Percentiles rank a stretch among this genome's conserved stretches.
phyloP scores from a whole-genome alignment of 352 stramenopile genomes.

The Phytophthora parvispora region DNA sequence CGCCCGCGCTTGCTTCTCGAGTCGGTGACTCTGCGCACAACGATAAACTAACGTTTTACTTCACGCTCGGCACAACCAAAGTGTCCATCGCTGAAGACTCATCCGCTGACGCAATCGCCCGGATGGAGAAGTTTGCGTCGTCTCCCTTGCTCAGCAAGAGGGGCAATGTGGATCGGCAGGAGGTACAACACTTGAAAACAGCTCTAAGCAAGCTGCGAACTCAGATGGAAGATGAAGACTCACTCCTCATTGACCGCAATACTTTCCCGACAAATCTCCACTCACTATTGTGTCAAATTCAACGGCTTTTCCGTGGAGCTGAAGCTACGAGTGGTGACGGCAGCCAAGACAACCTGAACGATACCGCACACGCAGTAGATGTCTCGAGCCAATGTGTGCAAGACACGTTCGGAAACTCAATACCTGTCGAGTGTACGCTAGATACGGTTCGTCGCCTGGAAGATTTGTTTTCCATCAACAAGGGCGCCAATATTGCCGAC shows the following conservation, averaged over 20 bases:
- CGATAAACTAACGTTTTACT: slow-evolving; percentile 54
- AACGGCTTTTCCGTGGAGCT: slow-evolving; percentile 44
- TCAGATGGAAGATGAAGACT: slow-evolving; percentile 76
- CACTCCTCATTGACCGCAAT: slow-evolving; percentile 55
- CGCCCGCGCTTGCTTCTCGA: slow-evolving; percentile 44
- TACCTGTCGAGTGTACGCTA: slow-evolving; percentile 56
- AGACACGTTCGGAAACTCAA: slow-evolving; percentile 62
- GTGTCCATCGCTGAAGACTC: slow-evolving; percentile 34
- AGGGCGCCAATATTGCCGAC: slow-evolving; percentile 48
- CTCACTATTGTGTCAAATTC: slow-evolving; percentile 42
- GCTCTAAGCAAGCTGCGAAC: slow-evolving; percentile 56
- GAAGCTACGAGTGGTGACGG: background rate
- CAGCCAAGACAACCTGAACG: background rate
- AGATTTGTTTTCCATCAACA: slow-evolving; percentile 57
- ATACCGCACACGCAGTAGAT: background rate
- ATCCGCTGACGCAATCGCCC: slow-evolving; percentile 20
- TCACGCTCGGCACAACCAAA: slow-evolving; percentile 68
- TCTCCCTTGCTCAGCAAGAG: slow-evolving; percentile 66
- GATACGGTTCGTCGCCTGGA: slow-evolving; percentile 59
- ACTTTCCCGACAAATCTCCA: slow-evolving; percentile 41
- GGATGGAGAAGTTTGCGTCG: slow-evolving; percentile 61
- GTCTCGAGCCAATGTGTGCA: slow-evolving; percentile 1
- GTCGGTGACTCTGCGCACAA: background rate
- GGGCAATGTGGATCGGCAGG: slow-evolving; percentile 33
- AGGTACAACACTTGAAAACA: slow-evolving; percentile 39